Conservation (phyloP, 768 basidiomycete species). For the Postia placenta region DNA sequence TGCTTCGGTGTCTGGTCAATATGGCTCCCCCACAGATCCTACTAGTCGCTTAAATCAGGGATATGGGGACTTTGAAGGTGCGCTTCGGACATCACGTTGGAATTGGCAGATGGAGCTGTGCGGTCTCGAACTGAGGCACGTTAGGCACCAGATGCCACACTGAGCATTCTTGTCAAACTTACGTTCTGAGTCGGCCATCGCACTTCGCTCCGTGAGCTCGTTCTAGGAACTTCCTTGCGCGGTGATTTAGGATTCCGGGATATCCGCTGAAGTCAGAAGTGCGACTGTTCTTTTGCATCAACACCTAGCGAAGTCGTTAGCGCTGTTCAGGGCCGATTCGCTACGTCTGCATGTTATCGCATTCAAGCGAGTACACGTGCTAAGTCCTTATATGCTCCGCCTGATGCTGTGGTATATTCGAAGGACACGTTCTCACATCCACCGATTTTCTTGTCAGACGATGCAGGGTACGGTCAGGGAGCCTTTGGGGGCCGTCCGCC, state of each 20-base stretch:
- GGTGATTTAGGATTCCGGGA: background rate
- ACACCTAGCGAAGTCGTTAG: background rate
- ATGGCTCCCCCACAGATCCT: slow-evolving; percentile 36
- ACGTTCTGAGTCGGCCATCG: slow-evolving; percentile 10
- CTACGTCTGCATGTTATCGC: background rate
- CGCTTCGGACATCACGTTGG: slow-evolving; percentile 69
- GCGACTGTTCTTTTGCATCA: background rate
- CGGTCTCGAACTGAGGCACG: slow-evolving; percentile 8
- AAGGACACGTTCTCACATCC: slow-evolving; percentile 14
- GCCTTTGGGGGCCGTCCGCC: slow-evolving; percentile 30
- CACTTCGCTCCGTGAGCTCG: slow-evolving; percentile 14
- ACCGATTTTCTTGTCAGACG: slow-evolving; percentile 49
- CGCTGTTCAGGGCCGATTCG: background rate
- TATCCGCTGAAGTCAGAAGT: background rate
- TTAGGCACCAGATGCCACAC: slow-evolving; percentile 2
- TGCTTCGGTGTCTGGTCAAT: slow-evolving; percentile 46
- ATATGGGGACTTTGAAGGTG: slow-evolving; percentile 75
- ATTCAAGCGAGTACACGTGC: background rate
- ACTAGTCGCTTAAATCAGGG: slow-evolving; percentile 50
- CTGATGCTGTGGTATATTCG: slow-evolving; percentile 1
- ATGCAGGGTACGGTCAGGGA: slow-evolving; percentile 49
- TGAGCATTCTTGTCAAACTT: slow-evolving; percentile 2
- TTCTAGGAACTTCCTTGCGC: background rate
- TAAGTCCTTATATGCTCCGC: slow-evolving; percentile 1
- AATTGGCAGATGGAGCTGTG: slow-evolving; percentile 22